These are phyloP conservation scores for Rhodotorula sp. DNA, from an alignment of 1,284 basidiomycete species.

Conservation along the genomic window DNA sequence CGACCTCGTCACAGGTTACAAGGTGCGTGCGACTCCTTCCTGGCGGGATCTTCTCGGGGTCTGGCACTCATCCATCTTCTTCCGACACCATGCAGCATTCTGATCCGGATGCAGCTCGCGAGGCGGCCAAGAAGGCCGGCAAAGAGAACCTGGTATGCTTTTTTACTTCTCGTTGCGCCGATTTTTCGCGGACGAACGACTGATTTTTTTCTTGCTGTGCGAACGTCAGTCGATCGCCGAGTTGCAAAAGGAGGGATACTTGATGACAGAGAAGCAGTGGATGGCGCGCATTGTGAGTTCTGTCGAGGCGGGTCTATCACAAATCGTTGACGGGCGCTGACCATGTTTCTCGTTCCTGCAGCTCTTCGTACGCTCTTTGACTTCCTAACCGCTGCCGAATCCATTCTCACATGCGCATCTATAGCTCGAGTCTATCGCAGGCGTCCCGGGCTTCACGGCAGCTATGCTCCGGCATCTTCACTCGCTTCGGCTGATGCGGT, in stretches of 20 bases:
- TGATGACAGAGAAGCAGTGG: constrained; percentile 74
- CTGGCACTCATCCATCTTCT: background rate
- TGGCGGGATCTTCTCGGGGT: no score
- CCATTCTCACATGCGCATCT: no score
- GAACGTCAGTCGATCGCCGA: constrained; percentile 2
- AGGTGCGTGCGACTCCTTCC: no score
- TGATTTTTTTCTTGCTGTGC: background rate
- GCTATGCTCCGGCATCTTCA: constrained; percentile 59
- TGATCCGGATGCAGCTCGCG: constrained; percentile 43
- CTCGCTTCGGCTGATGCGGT: constrained; percentile 76
- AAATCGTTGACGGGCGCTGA: background rate
- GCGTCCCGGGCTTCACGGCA: constrained; percentile 67
- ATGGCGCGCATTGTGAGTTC: constrained; percentile 61
- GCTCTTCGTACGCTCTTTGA: constrained; percentile 57
- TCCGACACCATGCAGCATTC: constrained; percentile 50
- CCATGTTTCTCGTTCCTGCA: background rate
- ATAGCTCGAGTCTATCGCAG: constrained; percentile 77
- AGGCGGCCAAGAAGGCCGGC: constrained; percentile 25
- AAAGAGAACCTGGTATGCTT: constrained; percentile 26
- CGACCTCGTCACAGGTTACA: constrained; percentile 76
- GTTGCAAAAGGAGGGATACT: constrained; percentile 29
- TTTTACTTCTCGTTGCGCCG: background rate
- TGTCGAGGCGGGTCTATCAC: background rate
- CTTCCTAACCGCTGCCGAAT: background rate
- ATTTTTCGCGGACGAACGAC: background rate